Conservation (phyloP, 306 rosid genomes). For the Senna tora region DNA sequence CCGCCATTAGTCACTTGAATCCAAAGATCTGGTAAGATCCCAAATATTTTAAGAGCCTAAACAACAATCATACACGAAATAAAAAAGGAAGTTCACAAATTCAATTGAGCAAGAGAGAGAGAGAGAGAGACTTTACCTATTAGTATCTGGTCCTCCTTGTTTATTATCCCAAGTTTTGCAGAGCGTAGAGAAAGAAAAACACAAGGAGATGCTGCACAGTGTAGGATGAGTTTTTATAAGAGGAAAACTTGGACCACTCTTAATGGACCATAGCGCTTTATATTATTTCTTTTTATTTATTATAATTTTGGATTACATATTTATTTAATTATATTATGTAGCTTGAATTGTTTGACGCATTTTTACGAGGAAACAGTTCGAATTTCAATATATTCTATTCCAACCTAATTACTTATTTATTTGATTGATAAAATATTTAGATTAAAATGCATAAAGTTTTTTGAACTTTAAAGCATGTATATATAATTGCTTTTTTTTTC, state of each 20-base stretch:
- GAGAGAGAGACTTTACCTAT: neutral
- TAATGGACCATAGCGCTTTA: neutral
- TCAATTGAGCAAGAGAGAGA: no score
- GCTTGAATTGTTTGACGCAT: neutral
- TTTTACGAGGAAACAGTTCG: neutral
- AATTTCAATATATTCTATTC: neutral
- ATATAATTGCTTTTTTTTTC: no score
- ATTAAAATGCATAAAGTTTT: no score
- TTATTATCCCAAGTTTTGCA: neutral
- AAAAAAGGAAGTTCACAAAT: neutral
- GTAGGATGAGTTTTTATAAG: neutral
- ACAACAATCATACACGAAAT: neutral
- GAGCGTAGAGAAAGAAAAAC: neutral
- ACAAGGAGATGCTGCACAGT: neutral
- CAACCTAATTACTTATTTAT: neutral
- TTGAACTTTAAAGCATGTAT: no score
- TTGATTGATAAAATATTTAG: no score
- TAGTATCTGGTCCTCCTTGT: conserved; percentile 7
- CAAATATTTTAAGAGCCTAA: neutral
- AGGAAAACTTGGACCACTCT: neutral
- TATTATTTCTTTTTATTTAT: no score
- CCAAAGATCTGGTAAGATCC: neutral
- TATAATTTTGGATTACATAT: no score
- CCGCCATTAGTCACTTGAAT: conserved; percentile 47
- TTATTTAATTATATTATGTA: no score